Evolutionary conservation across 1,284 basidiomycete genomes (phyloP).

Genomic region (Puccinia horiana): DNA sequence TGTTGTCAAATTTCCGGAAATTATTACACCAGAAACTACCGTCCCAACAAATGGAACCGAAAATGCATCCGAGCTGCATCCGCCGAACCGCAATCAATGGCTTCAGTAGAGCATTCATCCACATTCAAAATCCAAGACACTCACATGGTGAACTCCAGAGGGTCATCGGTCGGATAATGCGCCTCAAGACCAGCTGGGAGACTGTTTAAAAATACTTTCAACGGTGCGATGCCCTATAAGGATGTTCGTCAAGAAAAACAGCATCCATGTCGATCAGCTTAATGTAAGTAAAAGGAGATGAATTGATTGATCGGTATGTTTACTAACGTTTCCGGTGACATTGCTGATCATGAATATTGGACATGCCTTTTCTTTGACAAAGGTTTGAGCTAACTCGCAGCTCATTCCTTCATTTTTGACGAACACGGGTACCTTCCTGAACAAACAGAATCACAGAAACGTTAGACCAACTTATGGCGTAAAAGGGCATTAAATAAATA

Average conservation of each 20-base stretch:
- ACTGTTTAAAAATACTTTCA: constrained; percentile 59
- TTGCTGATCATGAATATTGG: constrained; percentile 80
- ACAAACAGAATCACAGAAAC: background rate
- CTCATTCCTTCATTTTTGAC: constrained; percentile 67
- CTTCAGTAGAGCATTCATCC: background rate
- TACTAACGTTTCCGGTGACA: constrained; percentile 83
- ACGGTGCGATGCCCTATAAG: constrained; percentile 52
- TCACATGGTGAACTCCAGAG: constrained; percentile 71
- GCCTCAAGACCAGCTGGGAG: constrained; percentile 63
- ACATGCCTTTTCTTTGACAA: constrained; percentile 69
- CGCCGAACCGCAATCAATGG: background rate
- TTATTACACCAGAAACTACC: constrained; percentile 57
- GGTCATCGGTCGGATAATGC: constrained; percentile 65
- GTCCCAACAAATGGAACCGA: constrained; percentile 58
- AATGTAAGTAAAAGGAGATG: background rate
- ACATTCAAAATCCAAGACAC: constrained; percentile 50
- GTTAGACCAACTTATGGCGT: background rate
- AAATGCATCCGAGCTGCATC: constrained; percentile 52
- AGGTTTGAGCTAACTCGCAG: constrained; percentile 73
- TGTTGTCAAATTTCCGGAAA: constrained; percentile 14
- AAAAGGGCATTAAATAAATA: constrained; percentile 41
- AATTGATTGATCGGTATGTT: constrained; percentile 13
- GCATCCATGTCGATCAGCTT: background rate
- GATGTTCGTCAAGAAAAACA: background rate
- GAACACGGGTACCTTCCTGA: constrained; percentile 59